phyloP scores from a whole-genome alignment of 306 rosid species.

The Fagus sylvatica region DNA sequence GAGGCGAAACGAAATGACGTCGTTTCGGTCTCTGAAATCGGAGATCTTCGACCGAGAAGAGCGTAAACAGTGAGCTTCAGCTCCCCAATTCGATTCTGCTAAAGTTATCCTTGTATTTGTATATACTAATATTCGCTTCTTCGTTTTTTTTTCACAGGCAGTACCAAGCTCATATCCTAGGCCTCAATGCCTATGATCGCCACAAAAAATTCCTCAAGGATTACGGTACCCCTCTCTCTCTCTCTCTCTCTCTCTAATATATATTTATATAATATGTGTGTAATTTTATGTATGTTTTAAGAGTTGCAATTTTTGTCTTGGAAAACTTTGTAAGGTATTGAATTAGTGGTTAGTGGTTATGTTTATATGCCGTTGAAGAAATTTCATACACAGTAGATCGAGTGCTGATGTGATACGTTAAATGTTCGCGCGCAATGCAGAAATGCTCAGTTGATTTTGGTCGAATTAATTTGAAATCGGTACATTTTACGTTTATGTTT shows the following conservation, averaged over 20 bases:
- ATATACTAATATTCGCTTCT: not conserved
- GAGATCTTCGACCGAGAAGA: slow-evolving; percentile 52
- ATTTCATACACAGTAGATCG: too few species aligned
- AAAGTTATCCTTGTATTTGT: not conserved
- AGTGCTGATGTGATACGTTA: too few species aligned
- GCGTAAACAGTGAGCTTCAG: slow-evolving; percentile 44
- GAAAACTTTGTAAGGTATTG: too few species aligned
- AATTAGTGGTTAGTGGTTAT: too few species aligned
- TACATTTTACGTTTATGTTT: too few species aligned
- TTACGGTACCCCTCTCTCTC: slow-evolving; percentile 47
- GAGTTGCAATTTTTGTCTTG: not conserved
- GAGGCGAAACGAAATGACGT: slow-evolving; percentile 32
- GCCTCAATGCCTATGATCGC: slow-evolving; percentile 62
- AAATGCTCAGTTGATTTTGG: too few species aligned
- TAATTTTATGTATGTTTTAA: not conserved
- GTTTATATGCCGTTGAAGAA: too few species aligned
- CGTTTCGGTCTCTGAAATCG: slow-evolving; percentile 47
- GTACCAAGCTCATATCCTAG: slow-evolving; percentile 61
- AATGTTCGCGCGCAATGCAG: too few species aligned
- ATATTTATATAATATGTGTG: not conserved
- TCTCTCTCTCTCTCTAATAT: not conserved
- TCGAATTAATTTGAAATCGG: too few species aligned
- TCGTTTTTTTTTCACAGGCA: slow-evolving; percentile 27
- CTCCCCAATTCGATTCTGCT: not conserved
- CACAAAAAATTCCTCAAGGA: slow-evolving; percentile 60